Evolutionary conservation across 2,329 filamentous ascomycete genomes (phyloP), one percentile per base, ranked within the genome.

Genomic region (Pseudocercospora eumusae): DNA sequence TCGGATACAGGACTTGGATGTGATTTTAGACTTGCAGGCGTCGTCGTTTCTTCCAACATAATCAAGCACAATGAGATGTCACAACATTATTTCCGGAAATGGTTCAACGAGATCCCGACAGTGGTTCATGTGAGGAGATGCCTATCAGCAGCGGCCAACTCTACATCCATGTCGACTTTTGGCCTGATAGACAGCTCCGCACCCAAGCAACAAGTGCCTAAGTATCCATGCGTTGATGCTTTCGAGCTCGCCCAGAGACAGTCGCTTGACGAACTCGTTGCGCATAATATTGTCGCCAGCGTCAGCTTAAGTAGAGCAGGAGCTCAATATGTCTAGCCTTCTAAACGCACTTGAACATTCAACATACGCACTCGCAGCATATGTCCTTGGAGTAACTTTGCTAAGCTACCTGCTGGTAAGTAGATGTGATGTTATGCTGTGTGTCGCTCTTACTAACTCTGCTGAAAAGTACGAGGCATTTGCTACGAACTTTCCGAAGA

Each of bases 401-500:
- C 36, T 40, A 9, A 52, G 11, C 47, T 52, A 28, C 10, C 25
- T 28, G 47, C 25, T 52, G 15, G 47, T 52, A 5, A n/a, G 15
- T 10, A 21, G 8, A 50, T 28, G 7, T 45, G n/a, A 21, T n/a
- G 20, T 11, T 10, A 10, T n/a, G 47, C 20, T 23, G 20, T 15
- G 2, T n/a, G 11, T n/a, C 23, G 21, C 18, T 27, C 20, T 52
- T 52, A 1, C 25, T 20, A 3, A 25, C 20, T 56, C 33, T 15
- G 18, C 28, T 1, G 15, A 25, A 20, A 40, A 61, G 59, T 18
- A 50, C 20, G 52, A 61, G n/a, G 59, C 59, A 2, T 56, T 33
- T 28, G 33, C 40, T 20, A 56, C 59, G 1, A 44, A 61, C 20
- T 61, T 61, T n/a, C 52, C 23, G n/a, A 31, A 47, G 25, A 56